A percentile compares a stretch with the other conserved stretches of the same genome.
These are phyloP conservation scores for Phytophthora kernoviae DNA, from an alignment of 352 stramenopile genomes.

Conservation along the genomic window DNA sequence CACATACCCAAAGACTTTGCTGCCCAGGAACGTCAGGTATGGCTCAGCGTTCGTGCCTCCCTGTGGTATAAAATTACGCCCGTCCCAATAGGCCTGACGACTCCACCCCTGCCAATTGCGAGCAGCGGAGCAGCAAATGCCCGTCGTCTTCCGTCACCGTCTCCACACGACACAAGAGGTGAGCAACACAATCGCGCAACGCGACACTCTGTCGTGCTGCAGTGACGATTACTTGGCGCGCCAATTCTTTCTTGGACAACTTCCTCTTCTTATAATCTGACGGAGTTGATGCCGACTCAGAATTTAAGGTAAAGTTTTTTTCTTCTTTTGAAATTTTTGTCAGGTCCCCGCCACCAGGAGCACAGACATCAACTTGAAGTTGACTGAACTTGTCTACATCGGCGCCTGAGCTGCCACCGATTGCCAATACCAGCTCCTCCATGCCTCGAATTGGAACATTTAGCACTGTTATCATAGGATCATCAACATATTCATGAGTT, in stretches of 20 bases:
- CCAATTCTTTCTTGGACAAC: constrained; percentile 67
- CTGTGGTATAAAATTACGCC: constrained; percentile 73
- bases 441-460: constrained; percentile 76
- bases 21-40: constrained; percentile 87
- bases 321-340: neutral
- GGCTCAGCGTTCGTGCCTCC: constrained; percentile 29
- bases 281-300: neutral
- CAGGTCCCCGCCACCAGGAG: constrained; percentile 38
- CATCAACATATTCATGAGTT: neutral
- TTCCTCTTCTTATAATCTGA: constrained; percentile 44
- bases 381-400: constrained; percentile 66
- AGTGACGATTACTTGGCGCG: constrained; percentile 31
- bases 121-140: constrained; percentile 73
- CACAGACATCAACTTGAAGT: constrained; percentile 52
- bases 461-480: constrained; percentile 48
- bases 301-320: neutral
- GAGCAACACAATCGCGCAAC: constrained; percentile 59
- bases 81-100: constrained; percentile 76
- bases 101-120: constrained; percentile 66
- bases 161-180: constrained; percentile 75
- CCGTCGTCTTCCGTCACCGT: constrained; percentile 66
- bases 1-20: constrained; percentile 78
- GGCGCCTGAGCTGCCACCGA: constrained; percentile 65
- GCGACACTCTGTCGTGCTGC: constrained; percentile 44
- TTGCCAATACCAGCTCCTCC: constrained; percentile 78